A percentile compares a stretch with the other conserved stretches of the same genome.
Conservation (phyloP, 768 basidiomycete species). For the Stropharia rugosoannulata region DNA sequence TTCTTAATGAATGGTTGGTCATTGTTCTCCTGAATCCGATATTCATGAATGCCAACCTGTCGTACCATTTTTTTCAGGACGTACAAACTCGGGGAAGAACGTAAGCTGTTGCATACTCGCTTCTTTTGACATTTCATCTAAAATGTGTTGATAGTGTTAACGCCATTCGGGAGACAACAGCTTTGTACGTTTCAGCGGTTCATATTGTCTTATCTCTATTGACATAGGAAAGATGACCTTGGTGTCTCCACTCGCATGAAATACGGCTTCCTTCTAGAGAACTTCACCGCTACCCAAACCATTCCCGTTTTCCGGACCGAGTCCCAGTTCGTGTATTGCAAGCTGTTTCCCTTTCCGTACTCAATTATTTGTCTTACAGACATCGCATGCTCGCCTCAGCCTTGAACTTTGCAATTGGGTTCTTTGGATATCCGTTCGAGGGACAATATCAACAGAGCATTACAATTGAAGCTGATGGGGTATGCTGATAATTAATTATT, state of each 20-base stretch:
- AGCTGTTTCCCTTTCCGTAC: not conserved
- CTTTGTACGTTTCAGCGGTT: conserved; percentile 50
- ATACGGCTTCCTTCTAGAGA: conserved; percentile 76
- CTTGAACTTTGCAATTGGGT: conserved; percentile 68
- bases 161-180: conserved; percentile 90
- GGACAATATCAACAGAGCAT: conserved; percentile 76
- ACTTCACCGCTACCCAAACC: conserved; percentile 56
- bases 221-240: conserved; percentile 47
- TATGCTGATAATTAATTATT: conserved; percentile 16
- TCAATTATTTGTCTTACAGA: conserved; percentile 30
- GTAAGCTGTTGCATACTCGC: conserved; percentile 33
- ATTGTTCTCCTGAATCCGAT: not conserved
- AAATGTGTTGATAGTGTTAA: conserved; percentile 51
- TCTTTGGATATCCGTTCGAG: conserved; percentile 74
- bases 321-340: conserved; percentile 51
- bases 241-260: conserved; percentile 72
- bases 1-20: conserved; percentile 79
- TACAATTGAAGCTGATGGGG: conserved; percentile 64
- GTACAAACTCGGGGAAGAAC: conserved; percentile 88
- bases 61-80: conserved; percentile 48
- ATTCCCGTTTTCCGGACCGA: conserved; percentile 81
- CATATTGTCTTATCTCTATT: not conserved
- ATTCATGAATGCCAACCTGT: not conserved
- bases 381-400: conserved; percentile 73
- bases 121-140: not conserved